Evolutionary conservation across 2,329 filamentous ascomycete species (phyloP).

Genomic region (Ilyonectria destructans): DNA sequence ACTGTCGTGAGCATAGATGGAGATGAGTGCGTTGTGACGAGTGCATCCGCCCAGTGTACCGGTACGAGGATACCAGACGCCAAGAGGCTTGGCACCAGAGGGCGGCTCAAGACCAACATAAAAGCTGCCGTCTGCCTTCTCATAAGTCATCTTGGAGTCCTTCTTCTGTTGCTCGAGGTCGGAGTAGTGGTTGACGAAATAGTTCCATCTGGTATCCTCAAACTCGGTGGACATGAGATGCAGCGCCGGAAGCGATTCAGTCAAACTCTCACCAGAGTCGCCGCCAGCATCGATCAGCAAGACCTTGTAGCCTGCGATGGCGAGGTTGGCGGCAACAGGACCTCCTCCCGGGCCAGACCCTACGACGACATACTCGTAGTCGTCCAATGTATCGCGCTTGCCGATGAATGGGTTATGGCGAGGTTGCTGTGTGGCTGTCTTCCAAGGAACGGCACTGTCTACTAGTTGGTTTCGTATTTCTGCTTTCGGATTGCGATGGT

Average conservation of each 20-base stretch:
- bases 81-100: conserved; percentile 55
- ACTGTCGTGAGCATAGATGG: conserved; percentile 57
- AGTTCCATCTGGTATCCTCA: conserved; percentile 66
- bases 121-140: conserved; percentile 54
- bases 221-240: conserved; percentile 48
- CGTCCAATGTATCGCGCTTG: conserved; percentile 12
- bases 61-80: conserved; percentile 62
- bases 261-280: conserved; percentile 61
- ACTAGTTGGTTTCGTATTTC: background rate
- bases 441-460: conserved; percentile 14
- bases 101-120: conserved; percentile 56
- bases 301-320: conserved; percentile 69
- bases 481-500: background rate
- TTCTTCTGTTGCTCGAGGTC: conserved; percentile 63
- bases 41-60: conserved; percentile 62
- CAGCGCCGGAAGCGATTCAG: conserved; percentile 50
- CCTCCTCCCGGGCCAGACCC: conserved; percentile 72
- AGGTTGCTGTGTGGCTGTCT: background rate
- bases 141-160: conserved; percentile 65
- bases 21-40: conserved; percentile 57
- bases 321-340: conserved; percentile 70
- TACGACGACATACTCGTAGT: conserved; percentile 74
- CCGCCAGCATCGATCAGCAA: conserved; percentile 74
- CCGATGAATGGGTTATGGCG: conserved; percentile 16
- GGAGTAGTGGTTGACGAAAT: conserved; percentile 74